Evolutionary conservation across 495 filamentous ascomycete genomes (phyloP), one percentile per base, ranked within the genome.

Genomic region (Pseudomonodictys pantanalensis): DNA sequence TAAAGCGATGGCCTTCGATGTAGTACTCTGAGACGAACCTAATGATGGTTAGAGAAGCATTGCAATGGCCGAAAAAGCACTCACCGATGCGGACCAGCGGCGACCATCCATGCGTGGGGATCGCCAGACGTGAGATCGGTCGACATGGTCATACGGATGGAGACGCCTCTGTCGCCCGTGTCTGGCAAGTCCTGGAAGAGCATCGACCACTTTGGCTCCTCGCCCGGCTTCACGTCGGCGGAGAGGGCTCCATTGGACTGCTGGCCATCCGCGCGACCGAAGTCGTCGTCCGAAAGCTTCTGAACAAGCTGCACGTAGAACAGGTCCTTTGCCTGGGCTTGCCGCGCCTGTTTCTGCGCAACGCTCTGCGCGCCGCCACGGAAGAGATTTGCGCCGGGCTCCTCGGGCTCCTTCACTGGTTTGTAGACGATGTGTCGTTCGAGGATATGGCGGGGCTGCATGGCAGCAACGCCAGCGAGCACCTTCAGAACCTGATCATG

Each of bases 341-440:
- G 58, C 30, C 60, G 54, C 25, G 47, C 24, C 25, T 70, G 55
- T 35, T 58, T 58, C 35, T 62, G 54, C 24, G 44, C 57, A 24
- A 74, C 51, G 23, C 39, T 60, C 58, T 74, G 72, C 32, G 56
- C 66, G 15, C 67, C 72, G 29, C 72, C 72, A 20, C 60, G 51
- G 56, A 48, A 57, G 56, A 60, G 75, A 79, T 56, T 24, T 12
- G 54, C 20, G 48, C 60, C 65, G 22, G 65, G 57, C 66, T 69
- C 60, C 50, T 65, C 54, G 24, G 55, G 56, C 44, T 62, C 43
- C 50, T 80, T 75, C 49, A 73, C 76, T 32, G 86, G 86, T 67
- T 83, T 84, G 77, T 85, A 89, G 57, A 88, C 70, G 62, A 87
- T 72, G 64, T 83, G 82, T 50, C 85, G 81, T 66, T 86, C 81